These are phyloP conservation scores for Poteriospumella lacustris DNA, from an alignment of 108 stramenopile species.

Conservation along the genomic window DNA sequence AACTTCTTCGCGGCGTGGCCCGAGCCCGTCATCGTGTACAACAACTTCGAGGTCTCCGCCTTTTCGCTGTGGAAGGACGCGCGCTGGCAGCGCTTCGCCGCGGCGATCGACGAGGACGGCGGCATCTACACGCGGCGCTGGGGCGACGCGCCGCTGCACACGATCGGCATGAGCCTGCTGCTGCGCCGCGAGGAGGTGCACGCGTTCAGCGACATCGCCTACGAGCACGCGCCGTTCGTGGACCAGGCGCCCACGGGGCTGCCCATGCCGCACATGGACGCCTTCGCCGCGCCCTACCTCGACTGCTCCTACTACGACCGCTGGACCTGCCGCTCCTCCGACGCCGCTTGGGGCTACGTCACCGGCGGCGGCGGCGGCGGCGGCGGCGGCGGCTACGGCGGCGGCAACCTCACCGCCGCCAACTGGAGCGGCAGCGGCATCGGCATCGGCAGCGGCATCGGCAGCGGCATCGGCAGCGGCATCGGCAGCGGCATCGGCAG, in stretches of 20 bases:
- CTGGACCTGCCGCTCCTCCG: slow-evolving; percentile 10
- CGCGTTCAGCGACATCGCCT: slow-evolving; percentile 22
- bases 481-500: no score
- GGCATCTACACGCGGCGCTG: slow-evolving; percentile 28
- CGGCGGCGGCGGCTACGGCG: no score
- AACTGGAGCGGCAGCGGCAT: no score
- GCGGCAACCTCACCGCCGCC: no score
- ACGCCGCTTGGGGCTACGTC: no score
- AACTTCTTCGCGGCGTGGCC: slow-evolving; percentile 28
- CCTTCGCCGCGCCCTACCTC: background rate
- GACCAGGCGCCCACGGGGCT: slow-evolving; percentile 6
- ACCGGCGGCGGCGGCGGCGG: no score
- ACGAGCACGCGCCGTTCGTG: slow-evolving; percentile 22
- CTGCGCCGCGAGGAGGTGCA: slow-evolving; percentile 17
- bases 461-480: no score
- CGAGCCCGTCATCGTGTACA: slow-evolving; percentile 25
- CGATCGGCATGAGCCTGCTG: slow-evolving; percentile 6
- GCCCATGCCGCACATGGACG: slow-evolving; percentile 12
- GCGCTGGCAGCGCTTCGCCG: slow-evolving; percentile 3
- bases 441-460: no score
- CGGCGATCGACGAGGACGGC: slow-evolving; percentile 15
- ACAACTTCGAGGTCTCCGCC: slow-evolving; percentile 31
- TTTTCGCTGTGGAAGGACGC: slow-evolving; percentile 27
- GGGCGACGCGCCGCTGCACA: slow-evolving; percentile 34
- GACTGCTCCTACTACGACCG: slow-evolving; percentile 1